Percentiles rank a stretch among this genome's conserved stretches.
phyloP scores from a whole-genome alignment of 108 stramenopile genomes.

The Skeletonema menzelii region DNA sequence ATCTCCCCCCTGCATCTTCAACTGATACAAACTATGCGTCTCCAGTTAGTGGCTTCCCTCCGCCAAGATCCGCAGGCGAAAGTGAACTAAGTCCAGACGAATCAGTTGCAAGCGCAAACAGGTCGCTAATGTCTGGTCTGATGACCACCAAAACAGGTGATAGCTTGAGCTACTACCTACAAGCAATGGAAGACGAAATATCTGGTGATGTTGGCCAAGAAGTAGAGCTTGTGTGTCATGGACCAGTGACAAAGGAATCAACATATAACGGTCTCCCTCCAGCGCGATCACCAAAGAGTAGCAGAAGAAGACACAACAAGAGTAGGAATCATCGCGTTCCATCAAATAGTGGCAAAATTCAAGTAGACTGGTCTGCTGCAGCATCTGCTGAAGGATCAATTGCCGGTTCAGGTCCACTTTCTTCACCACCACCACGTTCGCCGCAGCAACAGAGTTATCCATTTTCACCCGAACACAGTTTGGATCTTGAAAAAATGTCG shows the following conservation, averaged over 20 bases:
- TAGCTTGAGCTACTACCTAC: constrained; percentile 24
- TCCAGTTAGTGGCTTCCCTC: background rate
- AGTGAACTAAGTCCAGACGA: background rate
- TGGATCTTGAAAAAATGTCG: constrained; percentile 42
- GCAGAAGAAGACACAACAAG: constrained; percentile 17
- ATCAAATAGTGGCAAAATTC: constrained; percentile 40
- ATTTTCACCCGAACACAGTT: constrained; percentile 13
- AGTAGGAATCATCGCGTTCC: constrained; percentile 21
- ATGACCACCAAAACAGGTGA: constrained; percentile 22
- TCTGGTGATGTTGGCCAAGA: constrained; percentile 44
- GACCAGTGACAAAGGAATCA: constrained; percentile 8
- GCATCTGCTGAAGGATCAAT: constrained; percentile 4
- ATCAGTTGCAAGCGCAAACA: background rate
- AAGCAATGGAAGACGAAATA: constrained; percentile 42
- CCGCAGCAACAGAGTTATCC: background rate
- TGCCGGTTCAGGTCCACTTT: background rate
- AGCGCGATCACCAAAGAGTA: background rate
- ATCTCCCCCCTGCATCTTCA: background rate
- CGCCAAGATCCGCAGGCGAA: background rate
- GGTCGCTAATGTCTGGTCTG: constrained; percentile 13
- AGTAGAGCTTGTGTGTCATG: constrained; percentile 42
- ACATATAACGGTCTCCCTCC: constrained; percentile 4
- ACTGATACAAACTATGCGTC: background rate
- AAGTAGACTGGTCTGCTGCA: constrained; percentile 27
- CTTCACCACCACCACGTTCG: background rate